phyloP scores from a whole-genome alignment of 1,284 basidiomycete genomes.

The Sphagnurus paluster region DNA sequence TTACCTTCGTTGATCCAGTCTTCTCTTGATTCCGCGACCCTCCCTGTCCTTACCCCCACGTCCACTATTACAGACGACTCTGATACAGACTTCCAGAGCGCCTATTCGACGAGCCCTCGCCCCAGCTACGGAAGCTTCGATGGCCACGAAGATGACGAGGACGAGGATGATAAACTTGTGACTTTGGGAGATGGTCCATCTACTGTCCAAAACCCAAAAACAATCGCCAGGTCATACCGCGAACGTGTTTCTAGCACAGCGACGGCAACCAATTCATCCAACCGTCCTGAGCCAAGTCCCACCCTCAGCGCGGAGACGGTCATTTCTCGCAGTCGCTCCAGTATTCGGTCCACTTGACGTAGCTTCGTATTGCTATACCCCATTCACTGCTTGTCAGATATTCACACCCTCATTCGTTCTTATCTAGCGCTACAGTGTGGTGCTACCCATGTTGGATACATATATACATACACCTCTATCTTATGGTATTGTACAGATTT shows the following conservation, averaged over 20 bases:
- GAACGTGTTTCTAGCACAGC: conserved; percentile 49
- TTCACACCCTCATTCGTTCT: neutral
- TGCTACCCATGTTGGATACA: neutral
- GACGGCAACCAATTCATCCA: conserved; percentile 34
- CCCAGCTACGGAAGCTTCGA: conserved; percentile 55
- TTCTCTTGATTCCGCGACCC: conserved; percentile 33
- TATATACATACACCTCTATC: conserved; percentile 10
- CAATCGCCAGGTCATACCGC: conserved; percentile 28
- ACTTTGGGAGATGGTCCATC: conserved; percentile 12
- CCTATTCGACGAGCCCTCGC: conserved; percentile 73
- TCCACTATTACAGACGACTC: conserved; percentile 67
- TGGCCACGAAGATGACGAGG: conserved; percentile 26
- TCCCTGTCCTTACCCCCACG: conserved; percentile 41
- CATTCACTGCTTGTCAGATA: neutral
- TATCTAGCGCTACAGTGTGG: neutral
- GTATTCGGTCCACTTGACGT: neutral
- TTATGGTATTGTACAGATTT: conserved; percentile 9
- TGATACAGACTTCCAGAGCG: conserved; percentile 83
- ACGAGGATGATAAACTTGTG: conserved; percentile 16
- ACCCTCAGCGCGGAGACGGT: conserved; percentile 38
- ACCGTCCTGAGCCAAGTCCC: conserved; percentile 32
- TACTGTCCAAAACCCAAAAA: conserved; percentile 24
- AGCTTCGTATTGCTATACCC: neutral
- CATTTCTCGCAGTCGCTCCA: neutral
- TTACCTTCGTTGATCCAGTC: conserved; percentile 31